Evolutionary conservation across 176 grass and related monocot genomes (phyloP), one percentile per base, ranked within the genome.

Genomic region (Cenchrus fungigraminus): DNA sequence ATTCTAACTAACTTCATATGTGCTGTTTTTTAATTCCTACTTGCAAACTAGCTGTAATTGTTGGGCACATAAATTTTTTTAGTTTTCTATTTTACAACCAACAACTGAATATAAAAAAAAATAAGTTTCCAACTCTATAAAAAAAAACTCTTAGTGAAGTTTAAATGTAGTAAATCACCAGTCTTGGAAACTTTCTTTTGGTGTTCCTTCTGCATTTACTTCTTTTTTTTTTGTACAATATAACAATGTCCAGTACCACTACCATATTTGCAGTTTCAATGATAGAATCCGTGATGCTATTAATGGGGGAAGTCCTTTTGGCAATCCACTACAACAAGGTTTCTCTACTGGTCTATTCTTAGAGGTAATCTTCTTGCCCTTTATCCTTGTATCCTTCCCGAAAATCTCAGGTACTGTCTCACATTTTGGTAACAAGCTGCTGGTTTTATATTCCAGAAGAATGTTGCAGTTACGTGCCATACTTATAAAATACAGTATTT

Each of bases 211-310:
- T 62, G n/a, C 46, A 43, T 78, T 4, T 67, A 84, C 28, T 19
- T 76, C 69, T 15, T 32, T 51, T 7, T 70, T 40, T 54, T 72
- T 16, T 44, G 17, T 32, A 15, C 12, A 65, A 50, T 60, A 5
- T 78, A 53, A 53, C 45, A 82, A 54, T 57, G 57, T 76, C 53
- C 19, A 63, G 22, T 85, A 64, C 14, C 47, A 53, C 47, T 53
- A 1, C 64, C n/a, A 45, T 68, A 77, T 40, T 79, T 68, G 28
- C 80, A 98, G 95, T 86, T 98, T 98, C 88, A 98, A 98, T 91
- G 95, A 98, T 88, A 88, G 92, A 89, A 90, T 98, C 73, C 91
- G 92, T 60, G 95, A 98, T 93, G 91, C 95, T 88, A 73, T 98
- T 86, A 82, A 91, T 74, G 95, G 95, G 62, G 95, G 95, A 46